A percentile compares a stretch with the other conserved stretches of the same genome.
phyloP scores from a whole-genome alignment of 306 rosid genomes.

The Pyrus pyrifolia region DNA sequence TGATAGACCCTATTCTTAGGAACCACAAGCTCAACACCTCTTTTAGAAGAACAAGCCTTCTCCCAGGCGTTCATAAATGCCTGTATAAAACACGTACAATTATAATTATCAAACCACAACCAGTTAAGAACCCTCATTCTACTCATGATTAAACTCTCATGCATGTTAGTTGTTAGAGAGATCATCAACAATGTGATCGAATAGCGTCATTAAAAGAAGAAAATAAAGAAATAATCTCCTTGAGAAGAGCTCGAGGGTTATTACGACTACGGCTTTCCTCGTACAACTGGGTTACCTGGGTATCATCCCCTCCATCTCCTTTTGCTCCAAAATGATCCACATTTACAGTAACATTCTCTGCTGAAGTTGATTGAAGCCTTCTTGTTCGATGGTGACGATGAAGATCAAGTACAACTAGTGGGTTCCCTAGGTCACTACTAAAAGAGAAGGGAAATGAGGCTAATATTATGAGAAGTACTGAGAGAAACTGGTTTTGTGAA shows the following conservation, averaged over 20 bases:
- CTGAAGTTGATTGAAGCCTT: neutral
- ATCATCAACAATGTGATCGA: neutral
- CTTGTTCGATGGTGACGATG: neutral
- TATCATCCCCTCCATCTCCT: conserved; percentile 42
- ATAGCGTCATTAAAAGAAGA: neutral
- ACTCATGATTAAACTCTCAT: neutral
- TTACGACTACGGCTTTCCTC: neutral
- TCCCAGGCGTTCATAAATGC: conserved; percentile 67
- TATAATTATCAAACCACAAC: neutral
- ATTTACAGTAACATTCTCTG: conserved; percentile 10
- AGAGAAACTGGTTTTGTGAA: neutral
- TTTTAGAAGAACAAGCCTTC: conserved; percentile 46
- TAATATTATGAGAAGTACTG: conserved; percentile 16
- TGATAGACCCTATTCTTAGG: conserved; percentile 35
- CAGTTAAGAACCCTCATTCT: neutral
- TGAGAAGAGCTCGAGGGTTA: neutral
- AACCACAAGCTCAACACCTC: conserved; percentile 34
- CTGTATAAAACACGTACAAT: conserved; percentile 16
- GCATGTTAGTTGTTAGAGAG: neutral
- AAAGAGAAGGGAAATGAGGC: conserved; percentile 29
- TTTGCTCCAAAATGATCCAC: conserved; percentile 62
- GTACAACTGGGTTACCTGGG: conserved; percentile 31
- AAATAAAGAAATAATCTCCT: neutral
- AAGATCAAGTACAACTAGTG: neutral
- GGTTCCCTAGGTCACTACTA: conserved; percentile 5